Evolutionary conservation across 2,329 filamentous ascomycete genomes (phyloP).

Genomic region (Orbilia javanica): DNA sequence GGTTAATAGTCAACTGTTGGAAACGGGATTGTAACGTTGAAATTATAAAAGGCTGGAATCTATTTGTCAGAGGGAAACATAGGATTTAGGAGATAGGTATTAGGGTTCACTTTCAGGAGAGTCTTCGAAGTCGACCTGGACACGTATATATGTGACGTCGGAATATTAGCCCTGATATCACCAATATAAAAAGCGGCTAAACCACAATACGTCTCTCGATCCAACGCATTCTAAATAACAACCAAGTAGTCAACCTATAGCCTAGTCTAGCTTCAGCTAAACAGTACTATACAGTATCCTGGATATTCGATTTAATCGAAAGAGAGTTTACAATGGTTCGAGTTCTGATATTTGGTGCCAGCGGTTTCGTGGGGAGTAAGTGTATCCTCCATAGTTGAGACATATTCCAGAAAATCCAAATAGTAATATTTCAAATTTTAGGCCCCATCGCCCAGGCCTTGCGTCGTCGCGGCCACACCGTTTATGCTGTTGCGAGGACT

Average conservation of each 20-base stretch:
- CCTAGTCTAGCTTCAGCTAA: too few relatives aligned
- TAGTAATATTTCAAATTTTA: background rate
- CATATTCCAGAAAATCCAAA: slow-evolving; percentile 25
- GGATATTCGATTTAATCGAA: background rate
- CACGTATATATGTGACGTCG: too few relatives aligned
- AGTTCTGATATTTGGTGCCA: slow-evolving; percentile 63
- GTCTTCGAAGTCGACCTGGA: background rate
- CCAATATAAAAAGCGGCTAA: background rate
- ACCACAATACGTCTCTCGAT: background rate
- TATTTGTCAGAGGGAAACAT: background rate
- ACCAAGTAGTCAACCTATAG: too few relatives aligned
- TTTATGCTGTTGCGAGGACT: slow-evolving; percentile 64
- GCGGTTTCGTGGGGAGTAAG: slow-evolving; percentile 63
- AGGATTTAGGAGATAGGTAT: background rate
- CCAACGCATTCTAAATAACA: background rate
- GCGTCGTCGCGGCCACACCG: slow-evolving; percentile 63
- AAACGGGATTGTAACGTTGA: background rate
- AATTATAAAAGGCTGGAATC: background rate
- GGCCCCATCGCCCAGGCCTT: slow-evolving; percentile 58
- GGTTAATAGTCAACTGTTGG: background rate
- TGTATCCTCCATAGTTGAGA: background rate
- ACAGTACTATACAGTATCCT: too few relatives aligned
- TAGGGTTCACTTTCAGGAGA: background rate
- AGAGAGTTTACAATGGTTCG: slow-evolving; percentile 61
- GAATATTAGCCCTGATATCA: too few relatives aligned